Evolutionary conservation across 2,329 filamentous ascomycete species (phyloP).

Genomic region (Fusarium illudens): DNA sequence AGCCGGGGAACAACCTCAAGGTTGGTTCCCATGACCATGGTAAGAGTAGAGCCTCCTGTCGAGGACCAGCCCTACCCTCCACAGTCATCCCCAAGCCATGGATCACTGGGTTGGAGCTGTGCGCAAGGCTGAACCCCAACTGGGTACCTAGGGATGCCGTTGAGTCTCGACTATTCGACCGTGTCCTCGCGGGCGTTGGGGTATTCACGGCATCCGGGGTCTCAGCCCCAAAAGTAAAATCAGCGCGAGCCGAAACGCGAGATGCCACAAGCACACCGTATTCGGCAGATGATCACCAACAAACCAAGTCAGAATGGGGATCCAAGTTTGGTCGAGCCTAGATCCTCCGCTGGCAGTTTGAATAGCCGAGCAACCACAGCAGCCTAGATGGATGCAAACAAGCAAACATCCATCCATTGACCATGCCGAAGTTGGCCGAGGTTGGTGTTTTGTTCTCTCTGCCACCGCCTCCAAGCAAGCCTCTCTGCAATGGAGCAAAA

Average conservation of each 20-base stretch:
- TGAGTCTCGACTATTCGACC: not conserved
- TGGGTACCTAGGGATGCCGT: not conserved
- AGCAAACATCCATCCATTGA: not conserved
- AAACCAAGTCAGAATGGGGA: not conserved
- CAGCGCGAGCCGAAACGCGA: not conserved
- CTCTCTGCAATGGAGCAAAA: not conserved
- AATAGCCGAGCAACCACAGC: not conserved
- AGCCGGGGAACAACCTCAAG: not conserved
- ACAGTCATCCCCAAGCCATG: not conserved
- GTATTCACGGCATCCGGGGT: not conserved
- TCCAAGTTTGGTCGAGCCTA: not conserved
- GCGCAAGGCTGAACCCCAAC: not conserved
- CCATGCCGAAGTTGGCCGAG: not conserved
- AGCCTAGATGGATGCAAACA: not conserved
- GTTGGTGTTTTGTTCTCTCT: slow-evolving; percentile 15
- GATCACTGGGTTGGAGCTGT: not conserved
- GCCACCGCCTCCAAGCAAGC: slow-evolving; percentile 4
- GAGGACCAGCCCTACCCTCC: not conserved
- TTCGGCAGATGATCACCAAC: not conserved
- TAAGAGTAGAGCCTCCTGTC: not conserved
- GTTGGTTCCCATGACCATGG: not conserved
- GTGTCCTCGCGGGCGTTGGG: not conserved
- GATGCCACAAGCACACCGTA: not conserved
- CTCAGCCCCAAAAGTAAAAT: not conserved
- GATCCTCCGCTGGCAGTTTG: not conserved